Base-by-base conservation (phyloP, 805 yeast genomes). In the Starmerella geochares region DNA sequence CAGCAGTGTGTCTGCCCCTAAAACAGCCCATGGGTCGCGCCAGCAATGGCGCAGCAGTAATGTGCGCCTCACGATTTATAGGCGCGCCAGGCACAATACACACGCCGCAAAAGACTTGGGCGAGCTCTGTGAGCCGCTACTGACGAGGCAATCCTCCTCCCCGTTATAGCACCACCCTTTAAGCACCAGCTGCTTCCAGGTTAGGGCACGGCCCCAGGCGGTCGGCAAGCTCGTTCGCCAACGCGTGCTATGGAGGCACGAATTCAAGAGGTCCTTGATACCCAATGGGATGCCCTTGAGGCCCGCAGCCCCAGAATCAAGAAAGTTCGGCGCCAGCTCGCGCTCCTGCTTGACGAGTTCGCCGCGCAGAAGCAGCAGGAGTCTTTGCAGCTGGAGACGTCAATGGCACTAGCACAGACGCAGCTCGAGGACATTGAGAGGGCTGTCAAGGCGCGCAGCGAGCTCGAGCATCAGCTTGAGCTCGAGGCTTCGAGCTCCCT, bases 211-310 rank as follows among this genome's bases (percentile, higher is more conserved):
- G 16, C 2, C n/a, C 8, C 17, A 2, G n/a, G 35, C 17, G 35
- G 35, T 16, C 13, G 17, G 35, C 35, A n/a, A 31, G 35, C 17
- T 31, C n/a, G 17, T 14, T 14, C 8, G 8, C n/a, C n/a, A 31
- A 10, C 35, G 35, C 35, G 7, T 11, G 13, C 29, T 9, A 53
- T 53, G 54, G 56, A 53, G 24, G 42, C 36, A 10, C 32, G 41
- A 2, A 50, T 58, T 13, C 61, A 58, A 46, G 38, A 25, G 6
- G 32, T 42, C 3, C 44, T 58, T 4, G 61, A 58, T 19, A 46
- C 44, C n/a, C 61, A 58, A 32, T 56, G 57, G 51, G 57, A 55
- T 23, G 57, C 59, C 14, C 53, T 58, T 1, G 60, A 54, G 46
- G 44, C 57, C 2, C 56, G 61, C 13, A 46, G 50, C 24, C 43